Percentiles rank a stretch among this genome's conserved stretches.
These are phyloP conservation scores for Trichoderma hamatum DNA, from an alignment of 2,329 filamentous ascomycete species.

Conservation along the genomic window DNA sequence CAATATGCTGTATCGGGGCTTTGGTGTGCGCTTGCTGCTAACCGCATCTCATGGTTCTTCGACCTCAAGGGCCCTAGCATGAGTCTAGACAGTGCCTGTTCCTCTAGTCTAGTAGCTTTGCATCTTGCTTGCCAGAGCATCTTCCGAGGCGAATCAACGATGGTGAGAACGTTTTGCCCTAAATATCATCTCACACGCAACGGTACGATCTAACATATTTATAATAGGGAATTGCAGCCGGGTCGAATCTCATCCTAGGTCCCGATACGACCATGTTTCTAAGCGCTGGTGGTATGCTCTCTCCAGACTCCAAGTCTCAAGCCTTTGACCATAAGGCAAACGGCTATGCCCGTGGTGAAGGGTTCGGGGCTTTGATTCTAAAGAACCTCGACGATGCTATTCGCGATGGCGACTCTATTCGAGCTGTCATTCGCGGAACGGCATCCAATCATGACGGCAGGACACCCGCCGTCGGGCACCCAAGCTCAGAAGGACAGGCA, in stretches of 20 bases:
- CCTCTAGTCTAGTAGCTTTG: background rate
- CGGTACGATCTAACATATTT: too few relatives aligned
- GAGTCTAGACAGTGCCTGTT: constrained; percentile 5
- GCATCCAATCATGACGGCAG: constrained; percentile 1
- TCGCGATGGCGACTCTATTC: constrained; percentile 9
- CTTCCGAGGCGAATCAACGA: background rate
- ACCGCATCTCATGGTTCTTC: constrained; percentile 13
- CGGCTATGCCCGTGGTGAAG: constrained; percentile 14
- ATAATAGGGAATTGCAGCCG: too few relatives aligned
- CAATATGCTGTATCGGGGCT: too few relatives aligned
- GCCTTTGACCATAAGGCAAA: constrained; percentile 38
- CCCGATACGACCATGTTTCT: too few relatives aligned
- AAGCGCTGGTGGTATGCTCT: constrained; percentile 26
- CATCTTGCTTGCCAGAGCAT: constrained; percentile 15
- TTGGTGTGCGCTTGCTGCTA: background rate
- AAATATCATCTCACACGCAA: too few relatives aligned
- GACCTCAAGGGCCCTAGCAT: constrained; percentile 10
- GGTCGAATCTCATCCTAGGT: too few relatives aligned
- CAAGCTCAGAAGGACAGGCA: background rate
- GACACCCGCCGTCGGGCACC: background rate
- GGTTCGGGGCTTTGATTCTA: background rate
- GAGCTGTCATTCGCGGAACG: constrained; percentile 6
- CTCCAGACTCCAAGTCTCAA: constrained; percentile 35
- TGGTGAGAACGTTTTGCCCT: too few relatives aligned
- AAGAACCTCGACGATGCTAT: constrained; percentile 12